phyloP scores from a whole-genome alignment of 257 asterid species.

The Solanum lycopersicoides region DNA sequence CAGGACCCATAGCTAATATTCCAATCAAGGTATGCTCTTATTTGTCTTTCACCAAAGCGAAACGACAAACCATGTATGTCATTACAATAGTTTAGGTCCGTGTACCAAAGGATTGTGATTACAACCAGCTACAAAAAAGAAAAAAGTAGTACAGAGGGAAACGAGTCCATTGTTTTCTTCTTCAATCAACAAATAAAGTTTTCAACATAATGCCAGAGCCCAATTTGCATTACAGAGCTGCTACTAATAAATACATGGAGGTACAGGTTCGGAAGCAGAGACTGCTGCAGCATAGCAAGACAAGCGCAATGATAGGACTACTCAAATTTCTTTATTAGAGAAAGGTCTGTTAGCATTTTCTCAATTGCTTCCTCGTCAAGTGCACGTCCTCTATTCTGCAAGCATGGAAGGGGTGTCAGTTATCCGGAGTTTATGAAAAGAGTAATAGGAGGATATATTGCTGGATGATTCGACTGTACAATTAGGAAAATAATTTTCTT shows the following conservation, averaged over 20 bases:
- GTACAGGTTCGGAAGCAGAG: neutral
- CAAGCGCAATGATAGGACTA: neutral
- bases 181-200: neutral
- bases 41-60: neutral
- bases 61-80: neutral
- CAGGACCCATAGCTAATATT: neutral
- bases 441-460: neutral
- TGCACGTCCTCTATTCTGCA: slow-evolving; percentile 7
- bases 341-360: slow-evolving; percentile 9
- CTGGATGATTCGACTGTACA: neutral
- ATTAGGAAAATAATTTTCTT: neutral
- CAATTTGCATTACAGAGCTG: neutral
- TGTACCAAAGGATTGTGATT: neutral
- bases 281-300: neutral
- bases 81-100: neutral
- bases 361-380: slow-evolving; percentile 14
- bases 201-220: neutral
- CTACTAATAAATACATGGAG: neutral
- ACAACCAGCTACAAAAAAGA: neutral
- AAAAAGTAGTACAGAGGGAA: no score
- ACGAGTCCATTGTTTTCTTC: neutral
- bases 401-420: neutral
- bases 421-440: neutral
- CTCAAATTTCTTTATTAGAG: slow-evolving; percentile 9
- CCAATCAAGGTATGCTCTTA: neutral